Conservation (phyloP, 1,284 basidiomycete genomes). For the Athelia sp. region DNA sequence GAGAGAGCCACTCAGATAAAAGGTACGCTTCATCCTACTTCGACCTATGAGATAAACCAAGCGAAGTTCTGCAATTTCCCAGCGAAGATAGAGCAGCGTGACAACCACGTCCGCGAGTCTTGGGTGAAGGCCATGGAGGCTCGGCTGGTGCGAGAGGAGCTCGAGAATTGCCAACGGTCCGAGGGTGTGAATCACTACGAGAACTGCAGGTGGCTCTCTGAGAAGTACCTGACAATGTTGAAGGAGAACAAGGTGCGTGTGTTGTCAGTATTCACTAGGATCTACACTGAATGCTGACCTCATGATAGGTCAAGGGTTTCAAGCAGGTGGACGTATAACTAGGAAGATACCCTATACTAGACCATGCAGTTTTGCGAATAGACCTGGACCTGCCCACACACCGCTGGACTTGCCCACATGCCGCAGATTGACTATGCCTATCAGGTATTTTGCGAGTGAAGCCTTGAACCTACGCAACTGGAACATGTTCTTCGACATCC, state of each 20-base stretch:
- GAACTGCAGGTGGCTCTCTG: constrained; percentile 83
- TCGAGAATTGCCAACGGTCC: constrained; percentile 86
- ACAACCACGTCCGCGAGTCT: constrained; percentile 81
- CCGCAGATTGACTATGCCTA: background rate
- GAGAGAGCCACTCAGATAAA: constrained; percentile 41
- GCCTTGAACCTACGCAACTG: no score
- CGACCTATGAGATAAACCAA: background rate
- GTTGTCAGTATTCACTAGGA: background rate
- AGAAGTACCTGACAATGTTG: constrained; percentile 83
- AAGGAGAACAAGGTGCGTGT: constrained; percentile 78
- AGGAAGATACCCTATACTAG: constrained; percentile 1
- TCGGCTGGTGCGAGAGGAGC: constrained; percentile 84
- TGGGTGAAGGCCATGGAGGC: constrained; percentile 97
- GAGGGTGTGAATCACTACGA: constrained; percentile 93
- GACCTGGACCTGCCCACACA: constrained; percentile 4
- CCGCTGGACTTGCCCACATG: constrained; percentile 1
- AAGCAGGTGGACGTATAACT: constrained; percentile 31
- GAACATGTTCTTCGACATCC: no score
- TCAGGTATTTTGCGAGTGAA: no score
- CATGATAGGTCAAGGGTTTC: constrained; percentile 31
- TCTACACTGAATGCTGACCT: background rate
- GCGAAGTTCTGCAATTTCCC: background rate
- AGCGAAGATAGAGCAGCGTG: constrained; percentile 67
- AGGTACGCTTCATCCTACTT: constrained; percentile 25
- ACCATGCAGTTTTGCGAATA: background rate